A percentile compares a stretch with the other conserved stretches of the same genome.
Conservation (phyloP, 768 basidiomycete species). For the Lactifluus volemus region DNA sequence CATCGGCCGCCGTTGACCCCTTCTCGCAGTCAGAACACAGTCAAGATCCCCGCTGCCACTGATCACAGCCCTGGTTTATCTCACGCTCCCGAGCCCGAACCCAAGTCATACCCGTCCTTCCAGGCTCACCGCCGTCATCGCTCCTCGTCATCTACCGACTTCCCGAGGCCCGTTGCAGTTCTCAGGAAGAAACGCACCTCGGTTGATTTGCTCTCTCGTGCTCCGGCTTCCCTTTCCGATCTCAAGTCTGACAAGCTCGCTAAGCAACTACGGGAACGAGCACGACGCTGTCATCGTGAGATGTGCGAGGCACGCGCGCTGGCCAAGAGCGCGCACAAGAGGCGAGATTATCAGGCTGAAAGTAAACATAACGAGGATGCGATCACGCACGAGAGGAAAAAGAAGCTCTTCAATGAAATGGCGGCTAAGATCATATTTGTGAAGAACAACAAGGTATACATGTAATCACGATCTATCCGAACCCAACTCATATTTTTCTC, state of each 20-base stretch:
- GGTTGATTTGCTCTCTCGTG: background rate
- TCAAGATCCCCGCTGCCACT: background rate
- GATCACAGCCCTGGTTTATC: background rate
- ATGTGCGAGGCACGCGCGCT: background rate
- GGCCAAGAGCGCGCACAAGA: background rate
- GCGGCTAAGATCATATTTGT: background rate
- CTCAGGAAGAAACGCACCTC: background rate
- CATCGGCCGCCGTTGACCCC: background rate
- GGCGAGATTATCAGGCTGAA: background rate
- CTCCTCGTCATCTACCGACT: background rate
- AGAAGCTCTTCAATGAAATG: background rate
- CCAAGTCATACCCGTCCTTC: background rate
- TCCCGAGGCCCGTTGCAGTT: background rate
- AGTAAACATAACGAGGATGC: background rate
- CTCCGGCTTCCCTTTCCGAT: too few species aligned
- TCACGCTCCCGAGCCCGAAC: background rate
- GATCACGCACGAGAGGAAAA: background rate
- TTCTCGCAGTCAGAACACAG: background rate
- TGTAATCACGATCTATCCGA: background rate
- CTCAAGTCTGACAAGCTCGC: background rate
- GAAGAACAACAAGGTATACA: slow-evolving; percentile 11
- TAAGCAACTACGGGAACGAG: background rate
- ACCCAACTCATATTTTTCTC: background rate
- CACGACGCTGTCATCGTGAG: background rate
- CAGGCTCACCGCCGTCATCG: background rate